Percentiles rank a stretch among this genome's conserved stretches.
These are phyloP conservation scores for Penicillium psychrosexuale DNA, from an alignment of 2,329 filamentous ascomycete species.

Conservation along the genomic window DNA sequence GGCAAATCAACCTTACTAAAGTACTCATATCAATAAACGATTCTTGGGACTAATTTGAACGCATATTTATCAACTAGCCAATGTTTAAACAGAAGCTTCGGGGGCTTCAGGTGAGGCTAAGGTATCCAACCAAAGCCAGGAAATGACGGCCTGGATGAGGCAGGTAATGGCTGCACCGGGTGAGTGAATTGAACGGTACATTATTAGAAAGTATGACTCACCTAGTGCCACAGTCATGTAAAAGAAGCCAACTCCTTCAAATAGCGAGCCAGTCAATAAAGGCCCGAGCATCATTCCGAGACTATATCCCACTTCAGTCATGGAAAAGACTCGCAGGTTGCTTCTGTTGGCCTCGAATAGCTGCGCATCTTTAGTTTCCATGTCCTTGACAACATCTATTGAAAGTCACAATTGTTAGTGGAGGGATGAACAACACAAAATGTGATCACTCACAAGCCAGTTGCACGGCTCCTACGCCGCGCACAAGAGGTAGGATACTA, in stretches of 20 bases:
- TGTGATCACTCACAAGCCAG: constrained; percentile 23
- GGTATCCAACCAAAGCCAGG: constrained; percentile 6
- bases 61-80: background rate
- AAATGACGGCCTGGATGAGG: constrained; percentile 2
- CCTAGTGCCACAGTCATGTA: constrained; percentile 17
- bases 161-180: background rate
- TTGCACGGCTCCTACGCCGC: constrained; percentile 28
- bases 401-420: background rate
- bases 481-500: constrained; percentile 19
- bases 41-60: background rate
- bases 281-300: constrained; percentile 26
- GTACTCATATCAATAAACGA: background rate
- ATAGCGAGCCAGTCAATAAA: constrained; percentile 18
- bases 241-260: constrained; percentile 20
- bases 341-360: constrained; percentile 29
- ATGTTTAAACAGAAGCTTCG: background rate
- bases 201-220: background rate
- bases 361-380: constrained; percentile 18
- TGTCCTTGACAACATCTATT: constrained; percentile 20
- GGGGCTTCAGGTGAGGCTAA: background rate
- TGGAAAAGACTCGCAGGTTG: constrained; percentile 21
- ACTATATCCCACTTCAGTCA: constrained; percentile 22
- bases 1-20: background rate
- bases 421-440: background rate
- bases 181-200: background rate